A percentile compares a stretch with the other conserved stretches of the same genome.
Conservation (phyloP, 2,329 filamentous ascomycete genomes). For the Penicillium sp. region DNA sequence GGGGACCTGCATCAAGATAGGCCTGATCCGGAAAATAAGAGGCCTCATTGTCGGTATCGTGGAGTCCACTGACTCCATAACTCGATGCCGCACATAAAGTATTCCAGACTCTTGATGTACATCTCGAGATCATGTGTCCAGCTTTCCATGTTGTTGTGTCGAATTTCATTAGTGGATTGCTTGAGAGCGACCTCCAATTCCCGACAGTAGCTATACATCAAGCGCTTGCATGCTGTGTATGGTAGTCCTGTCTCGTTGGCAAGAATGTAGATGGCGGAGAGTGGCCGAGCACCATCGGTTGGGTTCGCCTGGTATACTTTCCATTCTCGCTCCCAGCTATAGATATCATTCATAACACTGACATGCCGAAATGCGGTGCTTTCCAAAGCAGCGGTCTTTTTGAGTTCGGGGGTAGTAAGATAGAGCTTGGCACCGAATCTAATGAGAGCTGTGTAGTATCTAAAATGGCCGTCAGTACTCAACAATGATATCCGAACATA, state of each 20-base stretch:
- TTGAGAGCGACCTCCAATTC: conserved; percentile 18
- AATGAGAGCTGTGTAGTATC: conserved; percentile 21
- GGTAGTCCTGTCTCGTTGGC: conserved; percentile 18
- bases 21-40: not conserved
- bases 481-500: not conserved
- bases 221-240: conserved; percentile 17
- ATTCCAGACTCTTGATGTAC: conserved; percentile 20
- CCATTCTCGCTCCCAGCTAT: conserved; percentile 25
- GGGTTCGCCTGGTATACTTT: conserved; percentile 11
- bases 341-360: conserved; percentile 22
- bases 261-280: conserved; percentile 20
- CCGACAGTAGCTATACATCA: conserved; percentile 21
- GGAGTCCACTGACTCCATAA: conserved; percentile 23
- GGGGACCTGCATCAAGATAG: not conserved
- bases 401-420: conserved; percentile 8
- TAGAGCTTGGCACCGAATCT: conserved; percentile 18
- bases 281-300: conserved; percentile 17
- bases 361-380: conserved; percentile 19
- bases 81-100: conserved; percentile 23
- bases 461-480: not conserved
- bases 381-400: conserved; percentile 10
- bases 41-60: conserved; percentile 12
- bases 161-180: conserved; percentile 5
- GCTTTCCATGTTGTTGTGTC: not conserved
- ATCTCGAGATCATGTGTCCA: conserved; percentile 12